These are phyloP conservation scores for Volvox carteri DNA, from an alignment of 163 green algal genomes.

Conservation along the genomic window DNA sequence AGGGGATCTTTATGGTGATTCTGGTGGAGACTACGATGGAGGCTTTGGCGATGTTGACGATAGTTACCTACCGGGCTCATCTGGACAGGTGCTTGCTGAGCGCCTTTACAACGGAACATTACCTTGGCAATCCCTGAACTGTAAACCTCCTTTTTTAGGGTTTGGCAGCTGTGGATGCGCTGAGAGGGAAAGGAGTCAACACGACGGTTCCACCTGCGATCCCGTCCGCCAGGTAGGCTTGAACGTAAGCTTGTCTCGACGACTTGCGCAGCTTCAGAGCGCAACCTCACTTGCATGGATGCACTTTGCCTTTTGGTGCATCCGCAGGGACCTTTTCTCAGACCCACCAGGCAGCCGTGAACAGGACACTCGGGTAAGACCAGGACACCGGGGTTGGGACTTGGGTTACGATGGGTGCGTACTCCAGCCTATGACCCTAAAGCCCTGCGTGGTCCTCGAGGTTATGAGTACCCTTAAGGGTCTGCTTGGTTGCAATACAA, in stretches of 20 bases:
- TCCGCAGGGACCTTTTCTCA: slow-evolving; percentile 38
- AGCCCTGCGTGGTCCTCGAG: too few relatives aligned
- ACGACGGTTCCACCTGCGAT: neutral
- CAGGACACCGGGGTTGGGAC: neutral
- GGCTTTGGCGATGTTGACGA: slow-evolving; percentile 47
- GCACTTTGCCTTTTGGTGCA: neutral
- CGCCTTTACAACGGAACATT: neutral
- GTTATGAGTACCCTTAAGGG: too few relatives aligned
- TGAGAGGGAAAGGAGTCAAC: slow-evolving; percentile 25
- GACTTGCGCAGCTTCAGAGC: neutral
- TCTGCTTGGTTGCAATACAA: too few relatives aligned
- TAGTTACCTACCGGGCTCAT: slow-evolving; percentile 26
- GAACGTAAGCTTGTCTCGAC: neutral
- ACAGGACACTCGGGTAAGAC: slow-evolving; percentile 19
- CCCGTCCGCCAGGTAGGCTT: slow-evolving; percentile 16
- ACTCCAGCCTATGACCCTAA: too few relatives aligned
- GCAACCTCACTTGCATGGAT: neutral
- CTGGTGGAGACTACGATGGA: slow-evolving; percentile 37
- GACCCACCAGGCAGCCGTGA: neutral
- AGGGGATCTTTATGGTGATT: slow-evolving; percentile 48
- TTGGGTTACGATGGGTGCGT: too few relatives aligned
- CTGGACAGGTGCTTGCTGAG: slow-evolving; percentile 10
- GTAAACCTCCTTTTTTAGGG: neutral
- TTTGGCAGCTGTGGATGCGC: neutral
- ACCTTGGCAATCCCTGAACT: neutral